Percentiles rank a stretch among this genome's conserved stretches.
These are phyloP conservation scores for Penicillium coffeae DNA, from an alignment of 495 filamentous ascomycete species.

Conservation along the genomic window DNA sequence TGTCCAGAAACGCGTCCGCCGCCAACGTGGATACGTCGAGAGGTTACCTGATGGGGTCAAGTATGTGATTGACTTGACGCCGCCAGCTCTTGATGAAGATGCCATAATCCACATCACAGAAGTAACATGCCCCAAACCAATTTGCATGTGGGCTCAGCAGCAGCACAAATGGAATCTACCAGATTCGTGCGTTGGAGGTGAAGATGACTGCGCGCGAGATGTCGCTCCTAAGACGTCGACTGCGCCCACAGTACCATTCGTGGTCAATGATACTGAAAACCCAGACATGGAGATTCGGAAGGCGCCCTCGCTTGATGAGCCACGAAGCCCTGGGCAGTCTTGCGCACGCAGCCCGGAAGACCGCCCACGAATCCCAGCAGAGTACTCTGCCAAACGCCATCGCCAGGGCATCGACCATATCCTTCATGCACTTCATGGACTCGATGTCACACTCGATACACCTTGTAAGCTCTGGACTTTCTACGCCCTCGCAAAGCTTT, in stretches of 20 bases:
- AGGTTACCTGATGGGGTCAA: slow-evolving; percentile 41
- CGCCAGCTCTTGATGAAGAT: slow-evolving; percentile 55
- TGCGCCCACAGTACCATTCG: not conserved
- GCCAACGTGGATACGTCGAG: slow-evolving; percentile 28
- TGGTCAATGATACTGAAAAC: not conserved
- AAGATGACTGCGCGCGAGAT: slow-evolving; percentile 27
- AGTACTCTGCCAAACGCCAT: slow-evolving; percentile 60
- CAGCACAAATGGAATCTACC: slow-evolving; percentile 47
- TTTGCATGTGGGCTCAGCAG: slow-evolving; percentile 41
- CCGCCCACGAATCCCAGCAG: slow-evolving; percentile 36
- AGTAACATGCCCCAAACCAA: slow-evolving; percentile 52
- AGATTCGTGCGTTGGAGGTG: slow-evolving; percentile 26
- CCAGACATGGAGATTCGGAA: no score
- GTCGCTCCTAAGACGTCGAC: not conserved
- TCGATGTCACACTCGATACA: slow-evolving; percentile 53
- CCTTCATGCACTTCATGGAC: slow-evolving; percentile 48
- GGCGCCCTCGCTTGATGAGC: no score
- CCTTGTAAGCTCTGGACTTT: slow-evolving; percentile 63
- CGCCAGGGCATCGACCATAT: slow-evolving; percentile 57
- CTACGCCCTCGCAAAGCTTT: slow-evolving; percentile 54
- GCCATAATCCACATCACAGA: slow-evolving; percentile 53
- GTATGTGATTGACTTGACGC: slow-evolving; percentile 61
- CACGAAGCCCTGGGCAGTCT: no score
- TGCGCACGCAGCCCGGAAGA: no score
- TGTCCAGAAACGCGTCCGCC: slow-evolving; percentile 20